Evolutionary conservation across 129 eudicot genomes (phyloP).

Genomic region (Saussurea involucrata): DNA sequence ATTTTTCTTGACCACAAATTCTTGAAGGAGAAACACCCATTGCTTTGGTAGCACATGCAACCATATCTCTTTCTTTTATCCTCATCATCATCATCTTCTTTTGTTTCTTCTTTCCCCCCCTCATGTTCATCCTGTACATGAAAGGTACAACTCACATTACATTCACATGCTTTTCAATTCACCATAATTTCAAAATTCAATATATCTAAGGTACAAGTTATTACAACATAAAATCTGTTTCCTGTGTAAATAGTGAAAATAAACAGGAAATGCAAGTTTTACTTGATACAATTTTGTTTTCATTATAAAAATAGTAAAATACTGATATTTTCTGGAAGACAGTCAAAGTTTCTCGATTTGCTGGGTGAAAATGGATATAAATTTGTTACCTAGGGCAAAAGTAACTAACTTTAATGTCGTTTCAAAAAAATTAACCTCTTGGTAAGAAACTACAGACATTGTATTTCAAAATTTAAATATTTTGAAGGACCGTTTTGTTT

Average conservation of each 20-base stretch:
- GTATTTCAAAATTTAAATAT: too few relatives aligned
- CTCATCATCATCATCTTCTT: constrained; percentile 38
- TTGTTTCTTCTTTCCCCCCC: constrained; percentile 27
- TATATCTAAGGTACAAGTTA: not conserved
- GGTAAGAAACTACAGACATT: too few relatives aligned
- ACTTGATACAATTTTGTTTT: too few relatives aligned
- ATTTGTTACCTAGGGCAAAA: too few relatives aligned
- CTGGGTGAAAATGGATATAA: too few relatives aligned
- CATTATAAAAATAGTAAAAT: too few relatives aligned
- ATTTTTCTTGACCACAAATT: constrained; percentile 49
- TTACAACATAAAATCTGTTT: not conserved
- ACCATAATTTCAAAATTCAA: not conserved
- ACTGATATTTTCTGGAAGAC: not conserved
- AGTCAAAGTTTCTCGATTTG: too few relatives aligned
- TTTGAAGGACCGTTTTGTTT: too few relatives aligned
- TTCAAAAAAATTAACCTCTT: too few relatives aligned
- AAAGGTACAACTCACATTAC: constrained; percentile 37
- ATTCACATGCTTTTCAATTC: constrained; percentile 41
- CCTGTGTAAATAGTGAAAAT: too few relatives aligned
- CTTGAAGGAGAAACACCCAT: constrained; percentile 55
- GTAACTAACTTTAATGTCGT: too few relatives aligned
- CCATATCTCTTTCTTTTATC: constrained; percentile 43
- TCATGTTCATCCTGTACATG: constrained; percentile 36
- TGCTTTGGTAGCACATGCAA: constrained; percentile 35
- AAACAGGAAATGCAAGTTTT: too few relatives aligned